Evolutionary conservation across 1,284 basidiomycete genomes (phyloP), one percentile per base, ranked within the genome.

Genomic region (Limonomyces culmigenus): DNA sequence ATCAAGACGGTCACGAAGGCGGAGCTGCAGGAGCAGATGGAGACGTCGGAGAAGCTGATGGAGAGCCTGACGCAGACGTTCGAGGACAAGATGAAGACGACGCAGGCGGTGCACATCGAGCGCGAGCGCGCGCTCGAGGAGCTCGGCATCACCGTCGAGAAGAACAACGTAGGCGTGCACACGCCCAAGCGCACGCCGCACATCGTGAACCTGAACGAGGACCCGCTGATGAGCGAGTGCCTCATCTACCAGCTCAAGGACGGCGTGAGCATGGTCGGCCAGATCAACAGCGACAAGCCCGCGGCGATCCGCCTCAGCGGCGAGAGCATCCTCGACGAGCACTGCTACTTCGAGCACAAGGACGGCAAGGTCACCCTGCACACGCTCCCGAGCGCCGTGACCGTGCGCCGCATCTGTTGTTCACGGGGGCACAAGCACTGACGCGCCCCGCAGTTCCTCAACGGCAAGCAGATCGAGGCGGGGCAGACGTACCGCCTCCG

Each of bases 1-100:
- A 72, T 97, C 53, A 87, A 86, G 65, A 93, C 84, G 3, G 91
- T 98, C 43, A 89, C 89, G 21, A 97, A 97, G 58, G 88, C 92
- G 3, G 92, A 91, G 51, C 63, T 98, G 36, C 89, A 97, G 54
- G 93, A 98, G 44, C 93, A 97, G 58, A 75, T 97, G 59, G 85
- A 96, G 60, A 71, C 87, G 35, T 85, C 85, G 53, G 93, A 98
- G 63, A 97, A 96, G 63, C 63, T 98, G 42, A 96, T 98, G 91
- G 72, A 89, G 58, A 74, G 78, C 47, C 60, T 97, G 53, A 96
- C 96, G 53, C 85, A 97, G 62, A 96, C 91, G 3, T 97, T 93
- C 92, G 93, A 98, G 58, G 70, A 96, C 60, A 98, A 98, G 65
- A 63, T 98, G 63, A 59, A 65, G 45, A 74, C 86, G 52, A 97